Evolutionary conservation across 2,329 filamentous ascomycete species (phyloP).

Genomic region (Phaeosphaeriaceae sp.): DNA sequence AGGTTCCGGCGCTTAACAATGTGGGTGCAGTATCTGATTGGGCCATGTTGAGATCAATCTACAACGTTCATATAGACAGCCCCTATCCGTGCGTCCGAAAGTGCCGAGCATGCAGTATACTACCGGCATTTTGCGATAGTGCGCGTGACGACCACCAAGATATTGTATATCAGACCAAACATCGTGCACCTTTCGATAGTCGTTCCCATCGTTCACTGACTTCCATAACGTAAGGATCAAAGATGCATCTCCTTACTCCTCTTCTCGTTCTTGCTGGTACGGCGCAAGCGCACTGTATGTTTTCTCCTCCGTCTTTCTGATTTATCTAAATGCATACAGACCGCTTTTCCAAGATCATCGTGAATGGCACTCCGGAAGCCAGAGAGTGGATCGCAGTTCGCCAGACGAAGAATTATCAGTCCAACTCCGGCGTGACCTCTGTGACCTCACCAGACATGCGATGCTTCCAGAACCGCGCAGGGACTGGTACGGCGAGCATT

Average conservation of each 20-base stretch:
- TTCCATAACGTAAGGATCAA: background rate
- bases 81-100: slow-evolving; percentile 1
- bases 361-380: slow-evolving; percentile 40
- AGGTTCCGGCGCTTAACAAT: background rate
- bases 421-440: slow-evolving; percentile 58
- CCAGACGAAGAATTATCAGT: slow-evolving; percentile 59
- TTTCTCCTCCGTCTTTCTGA: too few species aligned
- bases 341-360: slow-evolving; percentile 34
- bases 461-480: slow-evolving; percentile 58
- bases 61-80: background rate
- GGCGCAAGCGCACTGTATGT: slow-evolving; percentile 31
- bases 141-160: slow-evolving; percentile 1
- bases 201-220: background rate
- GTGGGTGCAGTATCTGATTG: background rate
- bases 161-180: background rate
- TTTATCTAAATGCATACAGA: too few species aligned
- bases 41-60: background rate
- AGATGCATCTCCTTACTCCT: slow-evolving; percentile 3
- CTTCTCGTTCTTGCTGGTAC: slow-evolving; percentile 21
- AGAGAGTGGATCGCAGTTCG: slow-evolving; percentile 56
- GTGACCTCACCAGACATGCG: slow-evolving; percentile 58
- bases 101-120: slow-evolving; percentile 2
- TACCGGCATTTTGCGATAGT: background rate
- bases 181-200: background rate
- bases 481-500: slow-evolving; percentile 52